Evolutionary conservation across 176 grass and related monocot genomes (phyloP), one percentile per base, ranked within the genome.

Genomic region (Olyra latifolia): DNA sequence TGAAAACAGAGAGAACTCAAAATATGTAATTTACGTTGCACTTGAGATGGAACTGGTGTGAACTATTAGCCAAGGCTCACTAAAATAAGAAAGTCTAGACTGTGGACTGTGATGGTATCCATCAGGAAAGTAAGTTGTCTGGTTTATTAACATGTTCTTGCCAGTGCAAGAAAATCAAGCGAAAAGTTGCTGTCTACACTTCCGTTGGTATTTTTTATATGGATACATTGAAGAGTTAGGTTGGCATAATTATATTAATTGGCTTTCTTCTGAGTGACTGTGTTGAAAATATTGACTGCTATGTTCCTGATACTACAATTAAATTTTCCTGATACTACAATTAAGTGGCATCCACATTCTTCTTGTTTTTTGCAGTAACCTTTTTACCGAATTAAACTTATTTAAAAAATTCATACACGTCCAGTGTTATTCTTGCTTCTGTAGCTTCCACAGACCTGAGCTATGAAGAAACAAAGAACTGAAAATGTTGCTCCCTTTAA

Each of bases 401-500:
- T 63, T 41, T 64, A 56, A 75, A 75, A 71, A 41, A 60, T 15
- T 73, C 17, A 61, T 13, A 74, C 54, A n/a, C 4, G 22, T 0
- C 60, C 23, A 80, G 13, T 61, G 40, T 79, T 13, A 20, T 40
- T 47, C 23, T 81, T 60, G 14, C 50, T 69, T 54, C 20, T 50
- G 81, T 60, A 60, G 8, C 63, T 76, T 76, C 14, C 39, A 77
- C 17, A 62, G 61, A 77, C 20, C 19, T 53, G 5, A 81, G 41
- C 13, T 35, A 30, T 83, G 71, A 43, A 74, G 29, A 25, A 32
- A 27, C 25, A 35, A 25, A 48, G 41, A 41, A 30, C 29, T 17
- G 61, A 69, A 86, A 42, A 32, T 55, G 29, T 76, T 80, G 23
- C 32, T 71, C 39, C 45, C 4, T 70, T 75, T 23, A 83, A 56